Percentiles rank a stretch among this genome's conserved stretches.
Evolutionary conservation across 352 stramenopile species (phyloP).

Genomic region (Ophiocytium majus): DNA sequence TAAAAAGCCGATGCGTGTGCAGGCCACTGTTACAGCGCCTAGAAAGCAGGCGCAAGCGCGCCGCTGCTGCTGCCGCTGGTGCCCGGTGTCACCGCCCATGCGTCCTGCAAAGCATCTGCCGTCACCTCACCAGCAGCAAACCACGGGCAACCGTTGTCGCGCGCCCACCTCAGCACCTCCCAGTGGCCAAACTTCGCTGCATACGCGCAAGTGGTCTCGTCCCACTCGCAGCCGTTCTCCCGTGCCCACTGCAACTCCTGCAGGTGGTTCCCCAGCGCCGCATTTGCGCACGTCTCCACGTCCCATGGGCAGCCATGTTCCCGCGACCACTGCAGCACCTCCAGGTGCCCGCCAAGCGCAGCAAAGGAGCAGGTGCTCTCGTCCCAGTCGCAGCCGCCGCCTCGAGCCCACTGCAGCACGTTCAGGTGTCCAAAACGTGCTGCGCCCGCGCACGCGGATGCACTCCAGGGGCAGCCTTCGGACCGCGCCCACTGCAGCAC

Average conservation of each 20-base stretch:
- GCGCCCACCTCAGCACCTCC: background rate
- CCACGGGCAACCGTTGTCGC: conserved; percentile 18
- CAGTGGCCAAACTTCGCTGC: background rate
- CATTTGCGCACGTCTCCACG: conserved; percentile 26
- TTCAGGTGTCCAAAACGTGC: conserved; percentile 27
- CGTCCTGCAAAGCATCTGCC: too few relatives aligned
- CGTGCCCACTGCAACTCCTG: conserved; percentile 34
- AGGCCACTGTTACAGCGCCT: too few relatives aligned
- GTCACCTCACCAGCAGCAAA: too few relatives aligned
- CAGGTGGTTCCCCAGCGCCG: conserved; percentile 25
- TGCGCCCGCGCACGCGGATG: background rate
- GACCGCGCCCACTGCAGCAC: conserved; percentile 31
- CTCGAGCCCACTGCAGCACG: conserved; percentile 22
- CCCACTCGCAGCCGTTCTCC: conserved; percentile 35
- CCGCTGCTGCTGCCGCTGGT: too few relatives aligned
- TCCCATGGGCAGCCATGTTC: conserved; percentile 34
- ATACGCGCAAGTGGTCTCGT: conserved; percentile 17
- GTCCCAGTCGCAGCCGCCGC: conserved; percentile 19
- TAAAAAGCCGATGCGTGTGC: too few relatives aligned
- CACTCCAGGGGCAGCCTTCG: conserved; percentile 23
- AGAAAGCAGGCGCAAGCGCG: too few relatives aligned
- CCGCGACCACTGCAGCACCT: conserved; percentile 30
- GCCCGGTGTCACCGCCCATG: too few relatives aligned
- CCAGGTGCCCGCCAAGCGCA: background rate
- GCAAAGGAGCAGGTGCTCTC: conserved; percentile 14